A percentile compares a stretch with the other conserved stretches of the same genome.
Conservation (phyloP, 768 basidiomycete genomes). For the Lactarius quietus region DNA sequence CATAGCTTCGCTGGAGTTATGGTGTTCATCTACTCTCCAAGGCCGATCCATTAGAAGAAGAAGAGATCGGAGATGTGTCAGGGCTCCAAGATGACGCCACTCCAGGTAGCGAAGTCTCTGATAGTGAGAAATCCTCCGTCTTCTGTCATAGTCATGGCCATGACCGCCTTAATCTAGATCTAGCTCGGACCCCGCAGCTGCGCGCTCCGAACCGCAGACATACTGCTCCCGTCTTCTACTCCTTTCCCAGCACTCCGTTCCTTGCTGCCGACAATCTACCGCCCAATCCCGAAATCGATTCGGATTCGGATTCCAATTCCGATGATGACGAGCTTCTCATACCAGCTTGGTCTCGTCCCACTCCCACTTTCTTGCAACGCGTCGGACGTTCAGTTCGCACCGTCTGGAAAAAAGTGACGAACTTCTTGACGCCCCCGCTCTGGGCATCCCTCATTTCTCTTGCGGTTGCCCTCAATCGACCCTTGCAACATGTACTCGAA, state of each 20-base stretch:
- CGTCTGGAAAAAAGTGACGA: slow-evolving; percentile 45
- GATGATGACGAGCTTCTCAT: slow-evolving; percentile 28
- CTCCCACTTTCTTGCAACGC: slow-evolving; percentile 32
- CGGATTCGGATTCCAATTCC: slow-evolving; percentile 26
- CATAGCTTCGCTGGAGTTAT: slow-evolving; percentile 86
- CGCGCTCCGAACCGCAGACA: slow-evolving; percentile 20
- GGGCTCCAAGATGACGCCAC: neutral
- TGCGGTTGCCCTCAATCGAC: slow-evolving; percentile 70
- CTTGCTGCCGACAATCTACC: slow-evolving; percentile 10
- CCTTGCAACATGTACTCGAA: slow-evolving; percentile 69
- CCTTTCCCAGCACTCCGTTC: slow-evolving; percentile 59
- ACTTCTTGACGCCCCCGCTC: slow-evolving; percentile 87
- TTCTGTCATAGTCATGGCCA: neutral
- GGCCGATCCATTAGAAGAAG: slow-evolving; percentile 41
- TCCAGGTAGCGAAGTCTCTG: neutral
- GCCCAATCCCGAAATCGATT: slow-evolving; percentile 10
- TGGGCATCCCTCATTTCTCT: slow-evolving; percentile 76
- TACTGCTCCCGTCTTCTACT: slow-evolving; percentile 49
- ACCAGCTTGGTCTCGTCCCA: slow-evolving; percentile 26
- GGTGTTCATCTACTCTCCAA: slow-evolving; percentile 79
- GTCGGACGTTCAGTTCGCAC: slow-evolving; percentile 30
- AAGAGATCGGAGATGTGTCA: slow-evolving; percentile 31
- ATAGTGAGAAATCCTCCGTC: neutral
- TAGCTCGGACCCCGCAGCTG: neutral
- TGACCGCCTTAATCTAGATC: neutral